A percentile compares a stretch with the other conserved stretches of the same genome.
Conservation (phyloP, 1,284 basidiomycete genomes). For the Trichosporon coremiiforme region DNA sequence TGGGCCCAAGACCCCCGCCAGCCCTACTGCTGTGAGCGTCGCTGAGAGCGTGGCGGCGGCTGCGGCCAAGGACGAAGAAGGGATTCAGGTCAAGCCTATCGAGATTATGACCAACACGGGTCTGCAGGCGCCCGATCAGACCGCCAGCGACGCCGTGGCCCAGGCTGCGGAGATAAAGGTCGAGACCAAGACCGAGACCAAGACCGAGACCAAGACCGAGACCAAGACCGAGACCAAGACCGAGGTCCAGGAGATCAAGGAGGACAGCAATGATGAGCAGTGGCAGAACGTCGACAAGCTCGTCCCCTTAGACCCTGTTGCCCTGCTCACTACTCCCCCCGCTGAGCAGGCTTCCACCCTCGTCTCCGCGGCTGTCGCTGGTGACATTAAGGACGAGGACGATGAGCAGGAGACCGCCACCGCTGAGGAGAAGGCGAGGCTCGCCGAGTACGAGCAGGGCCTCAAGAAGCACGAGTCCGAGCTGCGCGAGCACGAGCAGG, state of each 20-base stretch:
- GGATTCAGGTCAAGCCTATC: background rate
- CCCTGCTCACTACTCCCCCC: background rate
- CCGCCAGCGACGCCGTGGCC: too few species aligned
- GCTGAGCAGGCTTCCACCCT: background rate
- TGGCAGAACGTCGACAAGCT: background rate
- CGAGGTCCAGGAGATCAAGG: background rate
- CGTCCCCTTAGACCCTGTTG: background rate
- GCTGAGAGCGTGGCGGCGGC: background rate
- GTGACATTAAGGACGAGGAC: too few species aligned
- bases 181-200: background rate
- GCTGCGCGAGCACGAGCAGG: conserved; percentile 9
- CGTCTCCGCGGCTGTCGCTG: too few species aligned
- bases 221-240: background rate
- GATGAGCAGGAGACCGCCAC: too few species aligned
- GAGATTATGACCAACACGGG: background rate
- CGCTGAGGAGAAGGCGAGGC: background rate
- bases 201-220: background rate
- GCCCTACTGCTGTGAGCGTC: background rate
- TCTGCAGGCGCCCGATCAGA: background rate
- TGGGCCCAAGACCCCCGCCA: background rate
- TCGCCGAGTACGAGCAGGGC: background rate
- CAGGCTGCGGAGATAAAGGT: too few species aligned
- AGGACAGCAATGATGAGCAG: background rate
- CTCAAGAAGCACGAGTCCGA: conserved; percentile 6
- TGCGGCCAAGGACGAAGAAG: background rate